phyloP scores from a whole-genome alignment of 1,284 basidiomycete species.

The Pterulicium gracile region DNA sequence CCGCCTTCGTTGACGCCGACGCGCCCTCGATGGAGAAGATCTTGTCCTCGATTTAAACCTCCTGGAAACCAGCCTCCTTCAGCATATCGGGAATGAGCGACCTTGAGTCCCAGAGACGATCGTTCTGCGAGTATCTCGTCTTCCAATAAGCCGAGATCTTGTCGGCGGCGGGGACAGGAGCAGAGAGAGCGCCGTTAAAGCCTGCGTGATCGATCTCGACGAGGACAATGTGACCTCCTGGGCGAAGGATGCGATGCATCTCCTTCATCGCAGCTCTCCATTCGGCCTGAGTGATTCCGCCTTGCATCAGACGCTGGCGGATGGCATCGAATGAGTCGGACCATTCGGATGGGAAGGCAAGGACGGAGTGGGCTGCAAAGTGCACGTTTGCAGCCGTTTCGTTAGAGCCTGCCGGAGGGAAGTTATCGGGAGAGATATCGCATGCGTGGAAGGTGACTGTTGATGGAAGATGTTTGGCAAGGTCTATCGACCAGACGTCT shows the following conservation, averaged over 20 bases:
- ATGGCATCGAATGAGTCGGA: constrained; percentile 13
- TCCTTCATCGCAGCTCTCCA: constrained; percentile 12
- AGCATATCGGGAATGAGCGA: background rate
- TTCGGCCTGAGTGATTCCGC: constrained; percentile 11
- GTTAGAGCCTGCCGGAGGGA: constrained; percentile 6
- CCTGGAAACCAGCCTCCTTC: no score
- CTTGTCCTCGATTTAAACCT: no score
- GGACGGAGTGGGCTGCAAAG: constrained; percentile 10
- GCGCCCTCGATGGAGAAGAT: no score
- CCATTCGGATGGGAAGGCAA: constrained; percentile 12
- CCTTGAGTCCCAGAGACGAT: background rate
- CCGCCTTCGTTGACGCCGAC: no score
- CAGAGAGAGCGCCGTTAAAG: background rate
- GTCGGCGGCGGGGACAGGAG: background rate
- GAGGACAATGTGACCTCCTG: constrained; percentile 14
- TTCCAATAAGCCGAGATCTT: background rate
- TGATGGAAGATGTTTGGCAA: constrained; percentile 4
- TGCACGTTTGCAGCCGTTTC: constrained; percentile 7
- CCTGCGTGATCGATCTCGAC: constrained; percentile 6
- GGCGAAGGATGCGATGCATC: constrained; percentile 12
- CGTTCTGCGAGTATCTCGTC: background rate
- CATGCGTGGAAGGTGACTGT: constrained; percentile 11
- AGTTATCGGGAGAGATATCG: constrained; percentile 11
- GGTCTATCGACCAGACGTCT: constrained; percentile 8
- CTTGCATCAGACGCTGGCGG: constrained; percentile 14